These are phyloP conservation scores for Corchorus olitorius DNA, from an alignment of 345 rosid species.

Conservation along the genomic window DNA sequence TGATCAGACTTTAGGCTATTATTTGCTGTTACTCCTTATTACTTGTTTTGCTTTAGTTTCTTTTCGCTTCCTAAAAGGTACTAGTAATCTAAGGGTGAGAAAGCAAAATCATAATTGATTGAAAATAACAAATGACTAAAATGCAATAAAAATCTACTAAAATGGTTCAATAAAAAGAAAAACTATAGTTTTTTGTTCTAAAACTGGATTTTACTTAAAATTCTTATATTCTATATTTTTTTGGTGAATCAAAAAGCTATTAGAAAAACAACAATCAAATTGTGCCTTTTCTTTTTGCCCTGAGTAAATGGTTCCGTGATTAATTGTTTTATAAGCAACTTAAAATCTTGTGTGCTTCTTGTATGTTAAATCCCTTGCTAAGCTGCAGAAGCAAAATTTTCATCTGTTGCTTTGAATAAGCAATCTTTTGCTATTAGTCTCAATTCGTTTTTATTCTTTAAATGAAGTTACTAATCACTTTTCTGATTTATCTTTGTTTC, in stretches of 20 bases:
- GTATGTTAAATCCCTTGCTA: not conserved
- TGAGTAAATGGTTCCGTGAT: not conserved
- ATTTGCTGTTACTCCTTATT: not conserved
- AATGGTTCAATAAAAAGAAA: not conserved
- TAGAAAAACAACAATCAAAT: not conserved
- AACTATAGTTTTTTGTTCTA: not conserved
- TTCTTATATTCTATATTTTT: not conserved
- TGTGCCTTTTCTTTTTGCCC: too few species aligned
- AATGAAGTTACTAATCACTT: not conserved
- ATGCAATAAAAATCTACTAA: not conserved
- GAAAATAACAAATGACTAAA: not conserved
- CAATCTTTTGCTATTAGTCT: constrained; percentile 1
- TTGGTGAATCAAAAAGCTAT: not conserved
- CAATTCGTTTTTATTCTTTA: not conserved
- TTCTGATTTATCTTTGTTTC: constrained; percentile 7
- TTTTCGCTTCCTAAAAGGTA: not conserved
- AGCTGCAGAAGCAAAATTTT: not conserved
- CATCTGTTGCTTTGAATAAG: not conserved
- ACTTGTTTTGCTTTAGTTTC: not conserved
- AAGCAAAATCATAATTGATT: constrained; percentile 7
- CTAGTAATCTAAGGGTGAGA: not conserved
- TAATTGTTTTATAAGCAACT: not conserved
- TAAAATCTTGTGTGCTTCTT: not conserved
- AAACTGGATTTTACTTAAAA: not conserved
- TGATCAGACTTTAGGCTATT: not conserved